Evolutionary conservation across 306 rosid genomes (phyloP).

Genomic region (Cicer judaicum): DNA sequence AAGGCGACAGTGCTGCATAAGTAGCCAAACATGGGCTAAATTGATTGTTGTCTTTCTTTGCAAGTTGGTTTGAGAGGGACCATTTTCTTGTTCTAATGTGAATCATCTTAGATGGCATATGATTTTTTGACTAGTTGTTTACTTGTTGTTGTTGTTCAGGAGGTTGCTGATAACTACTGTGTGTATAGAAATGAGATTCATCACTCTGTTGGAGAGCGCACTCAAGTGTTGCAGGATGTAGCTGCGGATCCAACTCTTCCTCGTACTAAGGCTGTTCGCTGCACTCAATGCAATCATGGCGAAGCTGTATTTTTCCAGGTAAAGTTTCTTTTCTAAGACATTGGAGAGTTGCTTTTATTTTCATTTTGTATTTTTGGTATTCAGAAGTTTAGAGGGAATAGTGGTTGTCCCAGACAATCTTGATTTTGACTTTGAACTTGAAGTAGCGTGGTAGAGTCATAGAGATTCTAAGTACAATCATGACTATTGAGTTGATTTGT

Average conservation of each 20-base stretch:
- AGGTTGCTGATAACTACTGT: conserved; percentile 86
- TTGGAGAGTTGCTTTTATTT: background rate
- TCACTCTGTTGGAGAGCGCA: conserved; percentile 89
- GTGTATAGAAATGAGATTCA: conserved; percentile 94
- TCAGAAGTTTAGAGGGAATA: conserved; percentile 2
- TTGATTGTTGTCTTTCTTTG: conserved; percentile 4
- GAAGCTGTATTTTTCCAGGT: conserved; percentile 99
- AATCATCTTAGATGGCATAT: conserved; percentile 16
- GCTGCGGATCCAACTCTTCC: conserved; percentile 99
- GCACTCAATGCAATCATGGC: conserved; percentile 89
- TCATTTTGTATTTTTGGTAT: conserved; percentile 1
- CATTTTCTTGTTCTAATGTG: conserved; percentile 23
- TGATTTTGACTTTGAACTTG: background rate
- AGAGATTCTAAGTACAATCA: background rate
- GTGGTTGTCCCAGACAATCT: background rate
- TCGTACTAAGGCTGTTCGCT: conserved; percentile 92
- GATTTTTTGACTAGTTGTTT: conserved; percentile 34
- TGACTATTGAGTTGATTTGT: background rate
- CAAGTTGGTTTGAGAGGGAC: conserved; percentile 1
- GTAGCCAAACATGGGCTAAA: background rate
- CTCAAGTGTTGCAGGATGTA: conserved; percentile 87
- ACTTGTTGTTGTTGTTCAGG: conserved; percentile 57
- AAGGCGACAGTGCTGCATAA: too few relatives aligned
- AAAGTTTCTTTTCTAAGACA: background rate
- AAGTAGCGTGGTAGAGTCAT: conserved; percentile 8